Percentiles rank a stretch among this genome's conserved stretches.
Evolutionary conservation across 2,329 filamentous ascomycete species (phyloP).

Genomic region (Sordariomycetes sp.): DNA sequence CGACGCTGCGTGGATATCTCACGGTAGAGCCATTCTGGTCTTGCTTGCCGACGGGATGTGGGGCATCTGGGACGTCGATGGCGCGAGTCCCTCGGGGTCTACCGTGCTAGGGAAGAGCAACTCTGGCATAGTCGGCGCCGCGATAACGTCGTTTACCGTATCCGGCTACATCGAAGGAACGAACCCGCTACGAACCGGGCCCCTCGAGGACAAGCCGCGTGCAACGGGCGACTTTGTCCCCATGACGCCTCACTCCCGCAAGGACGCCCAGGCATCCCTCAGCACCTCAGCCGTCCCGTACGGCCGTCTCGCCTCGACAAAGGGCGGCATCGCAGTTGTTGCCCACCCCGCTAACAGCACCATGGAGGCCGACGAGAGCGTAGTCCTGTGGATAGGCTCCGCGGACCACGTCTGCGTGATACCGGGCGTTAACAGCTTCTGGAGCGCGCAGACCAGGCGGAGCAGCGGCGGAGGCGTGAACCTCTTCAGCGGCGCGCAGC

Average conservation of each 20-base stretch:
- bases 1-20: constrained; percentile 47
- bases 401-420: constrained; percentile 44
- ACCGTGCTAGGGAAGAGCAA: constrained; percentile 34
- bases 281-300: constrained; percentile 24
- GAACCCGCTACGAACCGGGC: constrained; percentile 32
- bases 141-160: constrained; percentile 42
- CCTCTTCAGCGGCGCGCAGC: constrained; percentile 40
- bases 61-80: constrained; percentile 56
- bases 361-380: constrained; percentile 35
- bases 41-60: constrained; percentile 51
- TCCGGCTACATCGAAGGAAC: constrained; percentile 49
- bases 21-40: constrained; percentile 43
- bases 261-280: constrained; percentile 33
- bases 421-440: constrained; percentile 40
- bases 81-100: constrained; percentile 32
- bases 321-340: constrained; percentile 37
- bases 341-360: constrained; percentile 27
- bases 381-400: constrained; percentile 43
- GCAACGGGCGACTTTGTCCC: constrained; percentile 41
- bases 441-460: constrained; percentile 44
- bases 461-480: constrained; percentile 36
- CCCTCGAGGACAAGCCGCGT: constrained; percentile 18
- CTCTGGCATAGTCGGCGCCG: constrained; percentile 40
- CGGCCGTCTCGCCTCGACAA: constrained; percentile 36
- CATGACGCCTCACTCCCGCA: constrained; percentile 49